These are phyloP conservation scores for Dothistroma septosporum DNA, from an alignment of 2,329 filamentous ascomycete species.

Conservation along the genomic window DNA sequence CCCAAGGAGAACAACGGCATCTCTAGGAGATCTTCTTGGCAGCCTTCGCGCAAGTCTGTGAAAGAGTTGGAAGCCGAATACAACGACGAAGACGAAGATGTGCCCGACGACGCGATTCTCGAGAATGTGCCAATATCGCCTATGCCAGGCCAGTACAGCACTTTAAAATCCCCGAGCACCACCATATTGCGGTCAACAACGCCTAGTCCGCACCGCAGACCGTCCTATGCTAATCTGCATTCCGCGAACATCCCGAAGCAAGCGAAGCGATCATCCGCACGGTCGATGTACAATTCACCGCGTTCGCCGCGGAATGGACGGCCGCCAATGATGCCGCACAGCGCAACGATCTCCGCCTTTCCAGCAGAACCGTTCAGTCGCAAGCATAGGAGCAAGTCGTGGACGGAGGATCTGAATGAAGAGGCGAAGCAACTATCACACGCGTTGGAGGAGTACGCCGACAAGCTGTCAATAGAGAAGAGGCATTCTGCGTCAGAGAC, in stretches of 20 bases:
- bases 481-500: conserved; percentile 32
- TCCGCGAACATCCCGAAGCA: conserved; percentile 36
- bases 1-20: conserved; percentile 11
- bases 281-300: conserved; percentile 23
- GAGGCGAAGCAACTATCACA: conserved; percentile 73
- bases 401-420: conserved; percentile 66
- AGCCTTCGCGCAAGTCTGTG: conserved; percentile 64
- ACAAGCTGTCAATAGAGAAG: conserved; percentile 43
- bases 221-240: conserved; percentile 30
- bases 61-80: conserved; percentile 73
- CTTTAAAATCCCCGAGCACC: conserved; percentile 20
- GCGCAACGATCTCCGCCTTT: conserved; percentile 29
- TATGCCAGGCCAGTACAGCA: conserved; percentile 34
- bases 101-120: conserved; percentile 73
- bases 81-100: conserved; percentile 69
- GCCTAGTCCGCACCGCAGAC: conserved; percentile 34
- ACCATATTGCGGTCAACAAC: conserved; percentile 27
- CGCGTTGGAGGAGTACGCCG: conserved; percentile 74
- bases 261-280: conserved; percentile 32
- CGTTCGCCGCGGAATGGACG: conserved; percentile 30
- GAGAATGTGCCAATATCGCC: conserved; percentile 82
- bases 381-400: conserved; percentile 58
- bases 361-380: conserved; percentile 25
- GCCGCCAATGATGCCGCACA: conserved; percentile 30
- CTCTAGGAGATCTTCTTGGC: conserved; percentile 54